Conservation (phyloP, 1,139 yeast species). For the Yamadazyma kanchanaburiensis region DNA sequence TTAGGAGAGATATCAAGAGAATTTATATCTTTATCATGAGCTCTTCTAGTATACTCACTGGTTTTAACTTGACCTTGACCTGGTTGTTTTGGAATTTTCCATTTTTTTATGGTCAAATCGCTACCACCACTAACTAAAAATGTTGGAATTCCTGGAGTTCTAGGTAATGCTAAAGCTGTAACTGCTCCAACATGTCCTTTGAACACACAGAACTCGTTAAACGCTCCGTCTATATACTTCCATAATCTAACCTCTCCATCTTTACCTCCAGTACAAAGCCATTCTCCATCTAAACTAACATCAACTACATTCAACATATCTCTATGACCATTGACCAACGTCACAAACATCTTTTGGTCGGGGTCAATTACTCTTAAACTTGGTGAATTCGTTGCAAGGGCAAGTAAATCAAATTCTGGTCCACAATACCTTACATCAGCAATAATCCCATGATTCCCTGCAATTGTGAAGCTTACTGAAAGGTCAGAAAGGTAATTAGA, state of each 20-base stretch:
- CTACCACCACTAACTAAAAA: constrained; percentile 83
- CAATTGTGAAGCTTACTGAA: constrained; percentile 52
- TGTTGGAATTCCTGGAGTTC: constrained; percentile 57
- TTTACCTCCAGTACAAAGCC: constrained; percentile 94
- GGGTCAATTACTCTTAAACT: constrained; percentile 71
- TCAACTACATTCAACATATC: constrained; percentile 84
- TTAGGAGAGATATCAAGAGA: constrained; percentile 86
- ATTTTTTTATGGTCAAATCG: constrained; percentile 86
- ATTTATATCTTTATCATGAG: constrained; percentile 95
- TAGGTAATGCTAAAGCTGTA: constrained; percentile 77
- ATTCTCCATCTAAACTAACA: constrained; percentile 70
- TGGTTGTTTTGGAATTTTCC: constrained; percentile 58
- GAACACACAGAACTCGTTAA: constrained; percentile 58
- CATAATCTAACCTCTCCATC: constrained; percentile 84
- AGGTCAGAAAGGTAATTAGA: constrained; percentile 23
- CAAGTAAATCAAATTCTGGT: constrained; percentile 53
- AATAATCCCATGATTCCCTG: constrained; percentile 95
- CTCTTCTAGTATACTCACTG: constrained; percentile 86
- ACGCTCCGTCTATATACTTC: constrained; percentile 52
- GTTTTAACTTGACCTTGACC: constrained; percentile 30
- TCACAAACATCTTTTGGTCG: constrained; percentile 55
- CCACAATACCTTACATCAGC: constrained; percentile 85
- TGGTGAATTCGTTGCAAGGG: constrained; percentile 95
- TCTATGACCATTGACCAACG: constrained; percentile 72
- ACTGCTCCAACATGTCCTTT: constrained; percentile 87